Evolutionary conservation across 169 alveolate genomes (phyloP), one percentile per base, ranked within the genome.

Genomic region (Plasmodium knowlesi): DNA sequence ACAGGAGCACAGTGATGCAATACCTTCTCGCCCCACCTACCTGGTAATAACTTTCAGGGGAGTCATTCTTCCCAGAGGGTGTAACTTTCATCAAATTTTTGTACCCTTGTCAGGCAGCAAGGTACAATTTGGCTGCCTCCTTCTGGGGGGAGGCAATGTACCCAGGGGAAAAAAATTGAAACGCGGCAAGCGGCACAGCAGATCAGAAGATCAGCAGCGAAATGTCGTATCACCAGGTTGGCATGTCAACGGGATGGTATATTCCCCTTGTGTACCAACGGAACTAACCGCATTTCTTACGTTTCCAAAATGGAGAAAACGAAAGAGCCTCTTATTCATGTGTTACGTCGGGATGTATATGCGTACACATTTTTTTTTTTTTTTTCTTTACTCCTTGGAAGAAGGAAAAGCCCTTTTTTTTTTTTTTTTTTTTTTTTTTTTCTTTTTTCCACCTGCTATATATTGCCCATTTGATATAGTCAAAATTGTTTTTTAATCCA

Each of bases 21-120:
- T 54, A 9, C 50, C 43, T 72, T 39, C 79, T 1, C 53, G 22
- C 57, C 57, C 80, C 57, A 73, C 54, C 37, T 53, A 86, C 93
- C 89, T 88, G 89, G 30, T 88, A 78, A 88, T 57, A 53, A 57
- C 70, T 76, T 57, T 78, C 39, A 88, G 53, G 72, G 61, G 34
- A 2, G 79, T 88, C 94, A 88, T 88, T 57, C 78, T 86, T 2
- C n/a, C 71, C 6, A 39, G 46, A 0, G 71, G 41, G 70, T 54
- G 70, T 57, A 16, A 61, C 28, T 32, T 78, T 72, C 78, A 73
- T 39, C 19, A 85, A 73, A 74, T 37, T 37, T 25, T 19, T 67
- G 39, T 2, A 25, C 76, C 30, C 25, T 1, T n/a, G 37, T 25
- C n/a, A 67, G 14, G 14, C 37, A 25, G 76, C 3, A 25, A 8